These are phyloP conservation scores for Penicillium rolfsii DNA, from an alignment of 2,329 filamentous ascomycete genomes.

Conservation along the genomic window DNA sequence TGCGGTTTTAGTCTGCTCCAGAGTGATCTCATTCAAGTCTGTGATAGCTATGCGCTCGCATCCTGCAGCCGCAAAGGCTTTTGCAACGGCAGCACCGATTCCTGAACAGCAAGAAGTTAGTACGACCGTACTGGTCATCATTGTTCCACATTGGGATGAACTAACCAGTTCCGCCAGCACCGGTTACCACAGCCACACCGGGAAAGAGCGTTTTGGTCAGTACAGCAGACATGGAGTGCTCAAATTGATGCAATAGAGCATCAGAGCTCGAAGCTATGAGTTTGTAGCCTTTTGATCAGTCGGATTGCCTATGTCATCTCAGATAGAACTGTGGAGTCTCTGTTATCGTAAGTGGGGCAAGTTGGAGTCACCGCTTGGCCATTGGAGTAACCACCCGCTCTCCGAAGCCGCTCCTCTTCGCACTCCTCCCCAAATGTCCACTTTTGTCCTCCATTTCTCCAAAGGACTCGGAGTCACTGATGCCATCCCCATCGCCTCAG, in stretches of 20 bases:
- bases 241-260: neutral
- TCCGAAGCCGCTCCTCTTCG: slow-evolving; percentile 12
- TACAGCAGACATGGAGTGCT: neutral
- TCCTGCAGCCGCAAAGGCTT: slow-evolving; percentile 55
- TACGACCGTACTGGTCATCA: neutral
- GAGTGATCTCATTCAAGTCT: slow-evolving; percentile 52
- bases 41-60: slow-evolving; percentile 59
- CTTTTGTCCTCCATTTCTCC: slow-evolving; percentile 25
- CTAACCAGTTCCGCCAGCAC: slow-evolving; percentile 53
- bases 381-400: slow-evolving; percentile 20
- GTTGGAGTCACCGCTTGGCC: slow-evolving; percentile 26
- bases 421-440: slow-evolving; percentile 15
- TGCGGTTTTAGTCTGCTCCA: slow-evolving; percentile 36
- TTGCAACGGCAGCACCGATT: slow-evolving; percentile 59
- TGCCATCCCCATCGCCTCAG: slow-evolving; percentile 39
- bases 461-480: slow-evolving; percentile 34
- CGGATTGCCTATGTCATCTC: neutral
- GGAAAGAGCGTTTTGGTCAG: slow-evolving; percentile 38
- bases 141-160: slow-evolving; percentile 2
- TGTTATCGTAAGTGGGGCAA: slow-evolving; percentile 10
- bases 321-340: neutral
- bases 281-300: neutral
- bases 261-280: neutral
- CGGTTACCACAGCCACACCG: slow-evolving; percentile 54
- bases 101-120: slow-evolving; percentile 42